Base-by-base conservation (phyloP, 2,329 filamentous ascomycete genomes). In the Fusarium sp. region DNA sequence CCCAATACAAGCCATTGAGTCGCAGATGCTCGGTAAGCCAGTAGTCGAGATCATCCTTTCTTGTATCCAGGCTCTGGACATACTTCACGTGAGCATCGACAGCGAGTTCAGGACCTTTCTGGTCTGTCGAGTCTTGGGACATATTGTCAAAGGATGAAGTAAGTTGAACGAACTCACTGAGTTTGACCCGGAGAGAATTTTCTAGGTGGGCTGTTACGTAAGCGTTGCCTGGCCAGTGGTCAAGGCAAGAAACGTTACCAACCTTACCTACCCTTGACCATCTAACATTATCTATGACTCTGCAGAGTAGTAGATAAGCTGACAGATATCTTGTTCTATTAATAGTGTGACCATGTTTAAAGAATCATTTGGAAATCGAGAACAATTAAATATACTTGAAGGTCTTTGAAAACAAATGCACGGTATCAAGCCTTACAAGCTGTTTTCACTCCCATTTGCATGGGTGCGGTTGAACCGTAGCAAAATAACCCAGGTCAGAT, bases 11-110 rank as follows among this genome's bases (percentile, higher is more conserved):
- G 50, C 96, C 96, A 81, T 96, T 98, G 66, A 99, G 89, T 70
- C 96, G 94, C 75, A 99, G 88, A 82, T 99, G 96, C 84, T 99
- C 96, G 20, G 96, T 99, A 81, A 98, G 88, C 93, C 96, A 98
- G 86, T 98, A 99, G 83, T 98, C 95, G 78, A 98, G 91, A 84
- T 98, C 94, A 87, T 98, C 95, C 85, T 93, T 95, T 81, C 93
- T 92, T 75, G 92, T 95, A 83, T 99, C 95, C 77, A 99, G 88
- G 79, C 93, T 94, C 84, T 97, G 94, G 77, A 99, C 94, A 82
- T 98, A 99, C 81, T 91, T 90, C 78, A 98, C 94, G 82, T 99
- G 96, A 28, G 88, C 86, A 13, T 86, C 86, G 11, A 84, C 84
- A 56, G 87, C 86, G 55, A 90, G 84, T 72, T 83, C 81, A 30